phyloP scores from a whole-genome alignment of 2,329 filamentous ascomycete species.

The Sporothrix euskadiensis region DNA sequence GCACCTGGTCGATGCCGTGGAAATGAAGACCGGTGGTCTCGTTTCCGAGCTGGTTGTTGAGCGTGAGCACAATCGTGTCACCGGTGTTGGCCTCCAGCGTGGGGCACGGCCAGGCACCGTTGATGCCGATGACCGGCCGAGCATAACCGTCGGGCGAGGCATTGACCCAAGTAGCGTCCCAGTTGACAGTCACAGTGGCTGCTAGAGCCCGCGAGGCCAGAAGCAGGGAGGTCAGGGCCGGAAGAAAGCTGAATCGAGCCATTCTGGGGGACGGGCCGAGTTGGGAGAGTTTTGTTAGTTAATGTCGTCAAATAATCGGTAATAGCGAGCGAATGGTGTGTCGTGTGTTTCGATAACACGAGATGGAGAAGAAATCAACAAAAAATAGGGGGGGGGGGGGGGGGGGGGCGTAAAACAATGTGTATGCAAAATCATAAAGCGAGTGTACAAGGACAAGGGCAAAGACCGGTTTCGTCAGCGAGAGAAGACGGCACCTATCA shows the following conservation, averaged over 20 bases:
- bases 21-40: constrained; percentile 56
- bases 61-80: constrained; percentile 52
- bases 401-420: background rate
- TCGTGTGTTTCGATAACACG: background rate
- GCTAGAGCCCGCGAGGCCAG: constrained; percentile 37
- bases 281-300: background rate
- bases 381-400: background rate
- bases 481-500: constrained; percentile 21
- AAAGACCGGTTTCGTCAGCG: constrained; percentile 5
- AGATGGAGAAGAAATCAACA: background rate
- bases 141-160: constrained; percentile 43
- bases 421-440: background rate
- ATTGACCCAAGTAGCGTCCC: constrained; percentile 46
- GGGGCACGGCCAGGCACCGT: constrained; percentile 63
- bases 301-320: background rate
- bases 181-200: constrained; percentile 42
- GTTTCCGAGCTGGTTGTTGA: constrained; percentile 55
- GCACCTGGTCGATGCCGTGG: constrained; percentile 59
- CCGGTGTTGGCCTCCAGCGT: constrained; percentile 53
- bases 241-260: constrained; percentile 1
- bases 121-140: constrained; percentile 54
- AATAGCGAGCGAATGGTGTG: background rate
- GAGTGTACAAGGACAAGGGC: background rate
- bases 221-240: constrained; percentile 26
- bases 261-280: background rate